phyloP scores from a whole-genome alignment of 768 basidiomycete genomes.

The Hericium alpestre region DNA sequence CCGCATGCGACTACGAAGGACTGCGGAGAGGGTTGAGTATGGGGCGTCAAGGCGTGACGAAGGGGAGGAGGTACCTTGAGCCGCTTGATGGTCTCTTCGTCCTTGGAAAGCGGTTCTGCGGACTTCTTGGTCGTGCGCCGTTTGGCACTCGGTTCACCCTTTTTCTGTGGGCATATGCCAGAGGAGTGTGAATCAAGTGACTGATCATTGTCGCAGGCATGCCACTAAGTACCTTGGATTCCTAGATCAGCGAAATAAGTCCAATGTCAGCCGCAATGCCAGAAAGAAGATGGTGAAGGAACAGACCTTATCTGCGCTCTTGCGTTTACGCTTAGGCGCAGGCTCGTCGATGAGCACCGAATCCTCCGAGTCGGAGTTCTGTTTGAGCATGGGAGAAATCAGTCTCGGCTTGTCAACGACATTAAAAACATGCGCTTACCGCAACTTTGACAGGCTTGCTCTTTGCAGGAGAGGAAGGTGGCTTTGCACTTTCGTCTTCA shows the following conservation, averaged over 20 bases:
- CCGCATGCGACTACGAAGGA: slow-evolving; percentile 65
- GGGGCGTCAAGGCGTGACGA: not conserved
- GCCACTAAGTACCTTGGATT: not conserved
- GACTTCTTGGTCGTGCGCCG: slow-evolving; percentile 21
- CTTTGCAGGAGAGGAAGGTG: too few species aligned
- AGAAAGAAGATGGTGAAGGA: not conserved
- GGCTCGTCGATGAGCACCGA: not conserved
- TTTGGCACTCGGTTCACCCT: slow-evolving; percentile 19
- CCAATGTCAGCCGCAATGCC: not conserved
- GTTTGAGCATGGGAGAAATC: not conserved
- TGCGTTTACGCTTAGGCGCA: not conserved
- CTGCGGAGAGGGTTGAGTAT: slow-evolving; percentile 24
- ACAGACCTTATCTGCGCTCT: not conserved
- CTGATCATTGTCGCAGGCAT: not conserved
- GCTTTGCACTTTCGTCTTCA: not conserved
- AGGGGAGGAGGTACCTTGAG: slow-evolving; percentile 44
- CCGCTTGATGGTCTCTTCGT: slow-evolving; percentile 65
- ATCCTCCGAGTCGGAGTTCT: not conserved
- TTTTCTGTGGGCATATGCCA: not conserved
- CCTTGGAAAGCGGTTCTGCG: slow-evolving; percentile 31
- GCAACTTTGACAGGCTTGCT: too few species aligned
- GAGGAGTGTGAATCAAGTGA: not conserved
- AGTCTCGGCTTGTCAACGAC: not conserved
- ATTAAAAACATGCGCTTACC: not conserved
- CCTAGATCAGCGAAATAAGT: not conserved